Evolutionary conservation across 441 rosid genomes (phyloP), one percentile per base, ranked within the genome.

Genomic region (Eruca vesicaria): DNA sequence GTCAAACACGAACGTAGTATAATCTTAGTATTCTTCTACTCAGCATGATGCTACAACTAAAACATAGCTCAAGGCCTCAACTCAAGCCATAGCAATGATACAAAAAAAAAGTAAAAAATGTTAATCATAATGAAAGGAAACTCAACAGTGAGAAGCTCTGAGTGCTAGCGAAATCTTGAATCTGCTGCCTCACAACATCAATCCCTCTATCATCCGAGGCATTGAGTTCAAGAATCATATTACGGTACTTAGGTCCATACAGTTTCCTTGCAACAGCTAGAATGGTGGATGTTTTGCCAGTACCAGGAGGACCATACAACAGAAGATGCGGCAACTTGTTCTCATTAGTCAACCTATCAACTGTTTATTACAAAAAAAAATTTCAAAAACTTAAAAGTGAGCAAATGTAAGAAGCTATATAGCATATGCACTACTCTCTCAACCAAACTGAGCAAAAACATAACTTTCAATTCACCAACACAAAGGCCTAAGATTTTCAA

Each of bases 131-230:
- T 57, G 65, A 11, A 7, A 60, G 36, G 71, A 32, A 63, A 85
- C 98, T 90, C 83, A n/a, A 83, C 78, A 96, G 88, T 1, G 98
- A 91, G 88, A 96, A 90, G 87, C 97, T 90, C 82, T 90, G 98
- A 3, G 97, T 90, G 88, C 99, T 96, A 52, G 98, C 97, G 66
- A 93, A 96, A 81, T 93, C 92, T 70, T 89, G 98, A 72, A 93
- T 93, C 86, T 91, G 97, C 84, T 90, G 88, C 67, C 98, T 86
- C 6, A 96, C 99, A 32, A 96, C 92, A 23, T 91, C 98, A 62
- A 96, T 96, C 21, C 99, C 99, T 75, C 98, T 88, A 56, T 96
- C 99, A 65, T 96, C 98, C 0, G 99, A 96, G 0, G 98, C 99
- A 68, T 96, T 96, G 69, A 96, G 82, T 86, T 96, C 99, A 76